Percentiles rank a stretch among this genome's conserved stretches.
Evolutionary conservation across 2,329 filamentous ascomycete genomes (phyloP).

Genomic region (Claviceps purpurea): DNA sequence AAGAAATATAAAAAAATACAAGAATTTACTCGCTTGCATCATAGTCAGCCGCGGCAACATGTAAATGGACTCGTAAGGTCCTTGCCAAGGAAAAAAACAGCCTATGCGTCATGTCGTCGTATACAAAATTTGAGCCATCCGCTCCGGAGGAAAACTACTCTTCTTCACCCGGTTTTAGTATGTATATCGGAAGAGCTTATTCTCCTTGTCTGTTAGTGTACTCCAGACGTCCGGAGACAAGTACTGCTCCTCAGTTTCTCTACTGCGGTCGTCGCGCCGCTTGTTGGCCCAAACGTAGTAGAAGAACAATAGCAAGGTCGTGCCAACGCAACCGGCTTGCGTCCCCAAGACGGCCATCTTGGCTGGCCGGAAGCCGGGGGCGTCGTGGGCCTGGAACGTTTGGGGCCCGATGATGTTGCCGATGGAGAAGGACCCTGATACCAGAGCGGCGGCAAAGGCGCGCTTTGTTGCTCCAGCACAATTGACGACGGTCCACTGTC

Average conservation of each 20-base stretch:
- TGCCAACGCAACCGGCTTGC: slow-evolving; percentile 27
- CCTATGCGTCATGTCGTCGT: neutral
- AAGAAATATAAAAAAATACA: neutral
- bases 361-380: slow-evolving; percentile 37
- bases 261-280: slow-evolving; percentile 16
- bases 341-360: slow-evolving; percentile 42
- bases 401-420: slow-evolving; percentile 45
- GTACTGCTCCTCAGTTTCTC: slow-evolving; percentile 26
- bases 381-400: slow-evolving; percentile 39
- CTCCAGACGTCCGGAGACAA: slow-evolving; percentile 30
- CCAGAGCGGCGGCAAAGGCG: slow-evolving; percentile 33
- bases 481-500: slow-evolving; percentile 35
- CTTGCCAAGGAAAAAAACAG: neutral
- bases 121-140: neutral
- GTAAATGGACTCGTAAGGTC: no score
- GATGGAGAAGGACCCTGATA: slow-evolving; percentile 36
- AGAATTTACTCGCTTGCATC: neutral
- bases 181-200: slow-evolving; percentile 41
- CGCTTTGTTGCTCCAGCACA: slow-evolving; percentile 39
- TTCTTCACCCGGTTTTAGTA: slow-evolving; percentile 17
- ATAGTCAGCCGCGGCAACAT: no score
- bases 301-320: slow-evolving; percentile 29
- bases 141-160: neutral
- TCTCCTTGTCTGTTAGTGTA: slow-evolving; percentile 42
- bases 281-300: slow-evolving; percentile 39